Evolutionary conservation across 2,329 filamentous ascomycete species (phyloP), one percentile per base, ranked within the genome.

Genomic region (Aspergillus pseudoglaucus): DNA sequence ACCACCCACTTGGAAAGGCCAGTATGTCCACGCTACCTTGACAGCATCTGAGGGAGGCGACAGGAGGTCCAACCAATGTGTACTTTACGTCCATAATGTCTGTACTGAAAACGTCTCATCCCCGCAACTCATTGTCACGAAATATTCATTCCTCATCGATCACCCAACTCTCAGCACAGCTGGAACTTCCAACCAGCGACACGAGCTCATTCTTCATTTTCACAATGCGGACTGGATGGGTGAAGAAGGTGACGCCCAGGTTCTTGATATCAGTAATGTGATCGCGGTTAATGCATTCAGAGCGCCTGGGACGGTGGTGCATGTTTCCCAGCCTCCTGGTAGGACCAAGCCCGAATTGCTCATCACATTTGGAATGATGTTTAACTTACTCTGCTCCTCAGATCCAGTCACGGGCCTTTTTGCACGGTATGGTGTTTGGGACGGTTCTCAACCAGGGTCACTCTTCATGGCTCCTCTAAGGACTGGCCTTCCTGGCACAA

Each of bases 201-300:
- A 37, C 5, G 42, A 44, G 42, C 42, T 44, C 42, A 27, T 44
- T 22, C 42, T 44, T 22, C 42, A 44, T 27, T 44, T 44, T 32
- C 42, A 44, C 4, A 15, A 44, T 22, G 14, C 30, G 14, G 30
- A 37, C 12, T 27, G 30, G 30, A 44, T 44, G 42, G 42, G 22
- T 20, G n/a, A 44, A 15, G 14, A 44, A 22, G 42, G 35, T 17
- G 42, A 44, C 22, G 42, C 42, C n/a, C n/a, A 33, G 14, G 15
- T 44, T 27, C 15, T 44, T 27, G 35, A 44, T 22, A 27, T 44
- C 8, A 22, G 42, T 27, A 27, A 44, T 22, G 42, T 44, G 5
- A 32, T 35, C 23, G 42, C 27, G 17, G 30, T 44, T 14, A 27
- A 37, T 22, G 27, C 42, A 33, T n/a, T 18, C 17, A n/a, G 30